These are phyloP conservation scores for Verticillium nonalfalfae DNA, from an alignment of 2,329 filamentous ascomycete species.

Conservation along the genomic window DNA sequence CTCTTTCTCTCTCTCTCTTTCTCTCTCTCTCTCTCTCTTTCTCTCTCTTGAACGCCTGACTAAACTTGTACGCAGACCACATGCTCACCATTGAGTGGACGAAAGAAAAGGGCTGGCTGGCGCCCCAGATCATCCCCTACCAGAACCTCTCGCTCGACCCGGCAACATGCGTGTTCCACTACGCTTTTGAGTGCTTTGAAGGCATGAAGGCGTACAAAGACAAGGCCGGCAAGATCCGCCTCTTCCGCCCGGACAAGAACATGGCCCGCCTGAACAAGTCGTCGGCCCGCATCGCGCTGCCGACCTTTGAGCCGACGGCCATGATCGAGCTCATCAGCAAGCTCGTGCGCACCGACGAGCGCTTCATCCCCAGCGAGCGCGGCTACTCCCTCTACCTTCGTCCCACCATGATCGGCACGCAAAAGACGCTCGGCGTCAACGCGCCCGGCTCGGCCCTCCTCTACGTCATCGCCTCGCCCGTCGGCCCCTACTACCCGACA, in stretches of 20 bases:
- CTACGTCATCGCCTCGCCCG: constrained; percentile 92
- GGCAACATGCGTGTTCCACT: constrained; percentile 96
- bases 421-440: constrained; percentile 86
- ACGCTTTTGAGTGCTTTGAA: constrained; percentile 97
- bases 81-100: constrained; percentile 97
- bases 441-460: constrained; percentile 88
- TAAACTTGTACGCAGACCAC: constrained; percentile 58
- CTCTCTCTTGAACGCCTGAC: background rate
- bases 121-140: constrained; percentile 82
- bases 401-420: constrained; percentile 95
- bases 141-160: constrained; percentile 96
- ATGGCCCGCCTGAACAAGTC: constrained; percentile 94
- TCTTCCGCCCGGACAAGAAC: constrained; percentile 95
- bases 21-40: too few relatives aligned
- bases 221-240: constrained; percentile 65
- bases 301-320: constrained; percentile 69
- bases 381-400: constrained; percentile 95
- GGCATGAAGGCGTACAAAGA: constrained; percentile 99
- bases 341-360: constrained; percentile 73
- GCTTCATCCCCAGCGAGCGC: constrained; percentile 80
- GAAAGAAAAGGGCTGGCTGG: constrained; percentile 72
- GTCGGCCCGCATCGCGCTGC: constrained; percentile 83
- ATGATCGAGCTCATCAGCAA: constrained; percentile 77
- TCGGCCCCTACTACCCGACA: constrained; percentile 96
- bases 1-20: too few relatives aligned